A percentile compares a stretch with the other conserved stretches of the same genome.
phyloP scores from a whole-genome alignment of 768 basidiomycete genomes.

The Boletus insuetus region DNA sequence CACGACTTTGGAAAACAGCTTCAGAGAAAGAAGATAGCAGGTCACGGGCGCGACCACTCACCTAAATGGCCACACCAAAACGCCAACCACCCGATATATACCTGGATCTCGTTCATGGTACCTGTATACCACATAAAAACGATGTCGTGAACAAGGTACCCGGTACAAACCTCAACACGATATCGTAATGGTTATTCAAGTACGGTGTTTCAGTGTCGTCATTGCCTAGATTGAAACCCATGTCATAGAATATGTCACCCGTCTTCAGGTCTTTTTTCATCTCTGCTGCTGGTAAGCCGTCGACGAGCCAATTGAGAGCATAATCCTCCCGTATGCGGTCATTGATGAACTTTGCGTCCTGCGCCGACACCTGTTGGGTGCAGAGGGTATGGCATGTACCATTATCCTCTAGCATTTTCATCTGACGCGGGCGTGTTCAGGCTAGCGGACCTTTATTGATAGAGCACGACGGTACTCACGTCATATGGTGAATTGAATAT shows the following conservation, averaged over 20 bases:
- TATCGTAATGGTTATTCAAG: slow-evolving; percentile 92
- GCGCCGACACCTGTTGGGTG: slow-evolving; percentile 50
- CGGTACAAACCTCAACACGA: slow-evolving; percentile 61
- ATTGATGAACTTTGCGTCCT: slow-evolving; percentile 88
- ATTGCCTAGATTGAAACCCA: slow-evolving; percentile 89
- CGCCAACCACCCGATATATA: slow-evolving; percentile 87
- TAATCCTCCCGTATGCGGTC: slow-evolving; percentile 90
- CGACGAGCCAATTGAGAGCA: slow-evolving; percentile 91
- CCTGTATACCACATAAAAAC: slow-evolving; percentile 38
- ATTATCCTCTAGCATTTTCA: slow-evolving; percentile 78
- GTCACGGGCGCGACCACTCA: slow-evolving; percentile 10
- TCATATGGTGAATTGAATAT: slow-evolving; percentile 91
- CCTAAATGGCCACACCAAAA: slow-evolving; percentile 78
- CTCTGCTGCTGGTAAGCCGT: slow-evolving; percentile 91
- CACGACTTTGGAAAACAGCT: slow-evolving; percentile 44
- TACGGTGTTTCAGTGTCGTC: slow-evolving; percentile 66
- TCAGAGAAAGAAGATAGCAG: slow-evolving; percentile 1
- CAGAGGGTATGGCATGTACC: slow-evolving; percentile 78
- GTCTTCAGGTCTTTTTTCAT: slow-evolving; percentile 81
- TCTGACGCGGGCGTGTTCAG: slow-evolving; percentile 40
- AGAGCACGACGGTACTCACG: slow-evolving; percentile 41
- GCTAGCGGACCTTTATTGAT: neutral
- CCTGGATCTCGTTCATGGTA: slow-evolving; percentile 74
- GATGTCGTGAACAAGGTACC: neutral
- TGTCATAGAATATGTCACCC: slow-evolving; percentile 87